Conservation (phyloP, 2,329 filamentous ascomycete genomes). For the Macrophomina phaseolina region DNA sequence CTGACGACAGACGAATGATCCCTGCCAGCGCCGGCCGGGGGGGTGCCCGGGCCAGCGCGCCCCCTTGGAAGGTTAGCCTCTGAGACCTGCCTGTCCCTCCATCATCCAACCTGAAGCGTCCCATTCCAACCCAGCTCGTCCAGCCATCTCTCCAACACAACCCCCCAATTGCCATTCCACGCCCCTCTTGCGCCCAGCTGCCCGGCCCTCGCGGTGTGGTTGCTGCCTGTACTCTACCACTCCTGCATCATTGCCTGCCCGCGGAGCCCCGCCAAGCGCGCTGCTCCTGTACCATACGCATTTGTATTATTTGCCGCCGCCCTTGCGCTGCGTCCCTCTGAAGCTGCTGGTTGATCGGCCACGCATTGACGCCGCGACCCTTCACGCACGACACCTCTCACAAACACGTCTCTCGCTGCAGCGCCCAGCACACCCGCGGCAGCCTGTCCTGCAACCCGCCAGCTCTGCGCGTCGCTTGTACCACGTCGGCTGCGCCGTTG, state of each 20-base stretch:
- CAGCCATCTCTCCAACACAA: not conserved
- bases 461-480: slow-evolving; percentile 15
- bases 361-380: slow-evolving; percentile 25
- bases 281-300: not conserved
- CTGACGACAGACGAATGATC: not conserved
- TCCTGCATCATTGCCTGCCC: not conserved
- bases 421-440: slow-evolving; percentile 20
- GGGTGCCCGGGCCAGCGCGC: too few relatives aligned
- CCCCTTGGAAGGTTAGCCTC: too few relatives aligned
- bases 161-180: not conserved
- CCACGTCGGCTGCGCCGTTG: slow-evolving; percentile 19
- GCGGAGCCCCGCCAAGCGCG: not conserved
- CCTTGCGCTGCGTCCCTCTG: slow-evolving; percentile 1
- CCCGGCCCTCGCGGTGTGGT: not conserved
- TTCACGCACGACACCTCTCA: not conserved
- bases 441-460: slow-evolving; percentile 15
- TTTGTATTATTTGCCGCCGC: slow-evolving; percentile 16
- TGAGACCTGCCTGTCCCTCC: too few relatives aligned
- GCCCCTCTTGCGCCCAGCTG: not conserved
- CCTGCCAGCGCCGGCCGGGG: not conserved
- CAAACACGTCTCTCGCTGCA: slow-evolving; percentile 4
- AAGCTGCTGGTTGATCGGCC: slow-evolving; percentile 19
- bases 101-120: too few relatives aligned
- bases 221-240: not conserved
- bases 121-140: too few relatives aligned